Evolutionary conservation across 306 rosid genomes (phyloP).

Genomic region (Urtica urens): DNA sequence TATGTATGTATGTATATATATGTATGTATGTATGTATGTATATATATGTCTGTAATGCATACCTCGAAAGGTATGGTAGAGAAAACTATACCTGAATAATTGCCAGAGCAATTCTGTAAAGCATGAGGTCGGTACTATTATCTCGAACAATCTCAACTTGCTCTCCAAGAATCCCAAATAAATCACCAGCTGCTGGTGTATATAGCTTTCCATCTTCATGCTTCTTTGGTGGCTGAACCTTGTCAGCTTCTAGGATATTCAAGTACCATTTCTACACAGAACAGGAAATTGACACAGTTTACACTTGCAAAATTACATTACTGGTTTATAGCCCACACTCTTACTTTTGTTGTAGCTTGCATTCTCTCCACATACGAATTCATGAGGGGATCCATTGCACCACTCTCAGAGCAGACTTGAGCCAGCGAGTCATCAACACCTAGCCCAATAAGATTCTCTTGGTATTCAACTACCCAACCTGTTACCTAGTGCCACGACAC

Average conservation of each 20-base stretch:
- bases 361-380: constrained; percentile 92
- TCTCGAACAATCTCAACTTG: constrained; percentile 97
- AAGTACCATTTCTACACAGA: constrained; percentile 84
- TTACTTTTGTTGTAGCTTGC: constrained; percentile 97
- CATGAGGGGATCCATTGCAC: constrained; percentile 99
- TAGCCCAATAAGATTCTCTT: constrained; percentile 77
- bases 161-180: constrained; percentile 96
- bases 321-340: too few species aligned
- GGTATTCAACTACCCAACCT: constrained; percentile 98
- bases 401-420: constrained; percentile 98
- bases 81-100: constrained; percentile 84
- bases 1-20: too few species aligned
- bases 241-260: constrained; percentile 96
- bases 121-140: constrained; percentile 91
- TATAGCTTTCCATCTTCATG: constrained; percentile 93
- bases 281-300: constrained; percentile 14
- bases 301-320: too few species aligned
- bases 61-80: too few species aligned
- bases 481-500: constrained; percentile 51
- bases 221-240: constrained; percentile 92
- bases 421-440: constrained; percentile 94
- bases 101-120: constrained; percentile 86
- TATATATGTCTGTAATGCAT: too few species aligned
- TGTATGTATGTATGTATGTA: too few species aligned
- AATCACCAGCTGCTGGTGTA: constrained; percentile 97